Conservation (phyloP, 106 monocot genomes). For the Ottelia alismoides region DNA sequence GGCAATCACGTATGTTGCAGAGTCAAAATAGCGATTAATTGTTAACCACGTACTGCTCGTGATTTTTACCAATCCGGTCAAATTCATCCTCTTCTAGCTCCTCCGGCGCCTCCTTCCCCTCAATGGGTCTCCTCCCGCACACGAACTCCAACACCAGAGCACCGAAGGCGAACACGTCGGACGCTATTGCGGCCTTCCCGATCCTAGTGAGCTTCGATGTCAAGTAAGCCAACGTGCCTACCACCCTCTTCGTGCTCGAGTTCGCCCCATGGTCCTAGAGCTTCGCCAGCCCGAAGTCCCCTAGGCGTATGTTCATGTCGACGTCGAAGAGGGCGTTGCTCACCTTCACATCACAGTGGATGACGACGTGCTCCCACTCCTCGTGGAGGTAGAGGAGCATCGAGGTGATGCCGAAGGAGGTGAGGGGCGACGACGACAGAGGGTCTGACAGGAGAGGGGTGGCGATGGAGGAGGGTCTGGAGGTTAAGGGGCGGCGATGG, state of each 20-base stretch:
- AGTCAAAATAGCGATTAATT: too few species aligned
- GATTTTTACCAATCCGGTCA: too few species aligned
- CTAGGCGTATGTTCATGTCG: conserved; percentile 5
- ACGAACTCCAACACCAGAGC: conserved; percentile 13
- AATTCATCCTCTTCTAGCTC: too few species aligned
- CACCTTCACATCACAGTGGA: conserved; percentile 12
- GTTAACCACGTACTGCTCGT: too few species aligned
- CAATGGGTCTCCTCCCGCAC: conserved; percentile 13
- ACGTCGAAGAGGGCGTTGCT: conserved; percentile 15
- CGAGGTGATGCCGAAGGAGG: conserved; percentile 1
- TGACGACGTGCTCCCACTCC: conserved; percentile 13
- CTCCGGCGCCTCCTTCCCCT: not conserved
- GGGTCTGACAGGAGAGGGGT: too few species aligned
- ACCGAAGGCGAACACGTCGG: conserved; percentile 11
- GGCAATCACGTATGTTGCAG: too few species aligned
- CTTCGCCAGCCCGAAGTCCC: conserved; percentile 14
- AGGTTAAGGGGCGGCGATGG: too few species aligned
- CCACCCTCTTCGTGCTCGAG: conserved; percentile 1
- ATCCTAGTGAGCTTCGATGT: conserved; percentile 2
- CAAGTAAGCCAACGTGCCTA: conserved; percentile 13
- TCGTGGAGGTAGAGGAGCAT: conserved; percentile 14
- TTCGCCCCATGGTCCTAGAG: conserved; percentile 1
- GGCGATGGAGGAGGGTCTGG: too few species aligned
- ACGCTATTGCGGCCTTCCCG: conserved; percentile 8
- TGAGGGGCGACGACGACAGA: too few species aligned